Evolutionary conservation across 2,329 filamentous ascomycete genomes (phyloP), one percentile per base, ranked within the genome.

Genomic region (Nigrospora osmanthi): DNA sequence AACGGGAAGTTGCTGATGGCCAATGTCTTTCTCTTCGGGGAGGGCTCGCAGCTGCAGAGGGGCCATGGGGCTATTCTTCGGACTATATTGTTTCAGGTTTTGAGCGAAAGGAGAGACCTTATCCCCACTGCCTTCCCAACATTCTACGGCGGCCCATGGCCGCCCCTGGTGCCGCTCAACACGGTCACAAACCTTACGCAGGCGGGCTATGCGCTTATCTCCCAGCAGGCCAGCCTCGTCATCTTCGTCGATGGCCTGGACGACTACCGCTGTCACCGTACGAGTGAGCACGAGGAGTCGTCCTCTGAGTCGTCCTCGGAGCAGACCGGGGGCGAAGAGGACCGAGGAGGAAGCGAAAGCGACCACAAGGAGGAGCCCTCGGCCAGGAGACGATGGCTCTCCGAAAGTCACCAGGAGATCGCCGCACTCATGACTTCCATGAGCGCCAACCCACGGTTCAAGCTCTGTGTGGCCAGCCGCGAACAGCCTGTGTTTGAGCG

Each of bases 241-340:
- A 32, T 59, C 5, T 58, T 60, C 35, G 54, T 59, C 19, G 58
- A 61, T 34, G 58, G 52, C 2, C 52, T 60, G 19, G 58, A 61
- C 37, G 56, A 58, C 36, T 61, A 61, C 37, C 57, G 58, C 17
- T 56, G 58, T 33, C 57, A 56, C 53, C 19, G 28, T 3, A 15
- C 15, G 2, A 15, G 30, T 19, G 56, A 58, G 23, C 55, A 57
- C 16, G 57, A 57, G 37, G 57, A 59, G 40, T 55, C 58, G 30
- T 58, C 59, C 42, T 54, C 56, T 16, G 54, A 52, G 14, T 15
- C 23, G 23, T 3, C 23, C 12, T 33, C 31, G n/a, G 15, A 30
- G 5, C 33, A 17, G 15, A 23, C 19, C 6, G 19, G 19, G 19
- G 19, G 19, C 19, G 19, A 23, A 23, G 19, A 23, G 19, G 19